Base-by-base conservation (phyloP, 164 flowering plant genomes). In the Vitis amurensis region DNA sequence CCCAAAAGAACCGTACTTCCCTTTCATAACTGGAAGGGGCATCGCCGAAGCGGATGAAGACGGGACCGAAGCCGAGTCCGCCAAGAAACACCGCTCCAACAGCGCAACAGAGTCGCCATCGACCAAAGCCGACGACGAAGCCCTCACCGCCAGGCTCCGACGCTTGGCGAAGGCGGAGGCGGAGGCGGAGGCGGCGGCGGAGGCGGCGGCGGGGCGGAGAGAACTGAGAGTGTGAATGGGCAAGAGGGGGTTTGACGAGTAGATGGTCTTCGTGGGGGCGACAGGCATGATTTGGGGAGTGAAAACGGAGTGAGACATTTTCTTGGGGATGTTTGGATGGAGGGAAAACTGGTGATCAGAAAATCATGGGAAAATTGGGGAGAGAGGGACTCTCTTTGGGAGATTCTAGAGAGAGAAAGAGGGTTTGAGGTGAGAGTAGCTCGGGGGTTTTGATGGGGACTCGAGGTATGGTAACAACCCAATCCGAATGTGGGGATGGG, bases 1-100 rank as follows among this genome's bases (percentile, higher is more conserved):
- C 9, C 92, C 89, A 52, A 81, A 74, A 2, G 94, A 75, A n/a
- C 99, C 93, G 44, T 65, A 85, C 80, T 90, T 30, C 8, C 79
- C 86, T 73, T 89, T 91, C 97, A 91, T 93, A 53, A 76, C 78
- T 55, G 90, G 84, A 12, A 79, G 84, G 55, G 7, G 27, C 68
- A 68, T 58, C 27, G 49, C 78, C 11, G 76, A 65, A 30, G 79
- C 73, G 55, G 79, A 55, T 16, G 76, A 68, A 56, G 79, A 57
- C 1, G 83, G 73, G 14, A 72, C 59, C 9, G 77, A 51, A n/a
- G 79, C 68, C 13, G 80, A 61, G 2, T 85, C 71, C 51, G 76
- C 77, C n/a, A 23, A 51, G 53, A 87, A 90, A 73, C 97, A 90
- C 31, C 91, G 81, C 67, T 94, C 97, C 49, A 94, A 73, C 3